These are phyloP conservation scores for Jaltomata sinuosa DNA, from an alignment of 257 asterid genomes.

Conservation along the genomic window DNA sequence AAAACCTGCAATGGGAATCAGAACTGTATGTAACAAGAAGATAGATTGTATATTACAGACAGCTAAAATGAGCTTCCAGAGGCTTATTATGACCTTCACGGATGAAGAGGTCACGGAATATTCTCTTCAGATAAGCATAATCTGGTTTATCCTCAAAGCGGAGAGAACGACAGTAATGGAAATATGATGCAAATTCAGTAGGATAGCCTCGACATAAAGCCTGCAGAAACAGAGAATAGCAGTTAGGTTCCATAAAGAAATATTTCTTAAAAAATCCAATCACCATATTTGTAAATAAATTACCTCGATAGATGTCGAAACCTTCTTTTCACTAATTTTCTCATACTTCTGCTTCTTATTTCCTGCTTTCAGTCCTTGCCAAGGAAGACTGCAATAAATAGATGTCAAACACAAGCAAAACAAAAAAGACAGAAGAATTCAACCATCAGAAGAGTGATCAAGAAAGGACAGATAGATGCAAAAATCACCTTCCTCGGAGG, in stretches of 20 bases:
- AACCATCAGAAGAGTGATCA: too few relatives aligned
- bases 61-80: not conserved
- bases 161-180: slow-evolving; percentile 93
- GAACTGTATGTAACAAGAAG: not conserved
- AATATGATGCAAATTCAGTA: slow-evolving; percentile 91
- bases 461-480: slow-evolving; percentile 9
- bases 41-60: not conserved
- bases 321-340: slow-evolving; percentile 89
- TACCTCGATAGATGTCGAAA: slow-evolving; percentile 96
- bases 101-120: slow-evolving; percentile 95
- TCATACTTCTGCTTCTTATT: slow-evolving; percentile 93
- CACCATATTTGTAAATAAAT: slow-evolving; percentile 4
- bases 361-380: slow-evolving; percentile 99
- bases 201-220: slow-evolving; percentile 86
- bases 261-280: slow-evolving; percentile 2
- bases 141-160: slow-evolving; percentile 95
- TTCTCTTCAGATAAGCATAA: slow-evolving; percentile 92
- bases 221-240: slow-evolving; percentile 30
- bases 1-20: slow-evolving; percentile 46
- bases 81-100: slow-evolving; percentile 48
- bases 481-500: slow-evolving; percentile 76
- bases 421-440: too few relatives aligned
- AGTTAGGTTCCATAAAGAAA: not conserved
- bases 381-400: slow-evolving; percentile 66
- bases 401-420: slow-evolving; percentile 23